Evolutionary conservation across 306 rosid genomes (phyloP).

Genomic region (Vigna nakashimae): DNA sequence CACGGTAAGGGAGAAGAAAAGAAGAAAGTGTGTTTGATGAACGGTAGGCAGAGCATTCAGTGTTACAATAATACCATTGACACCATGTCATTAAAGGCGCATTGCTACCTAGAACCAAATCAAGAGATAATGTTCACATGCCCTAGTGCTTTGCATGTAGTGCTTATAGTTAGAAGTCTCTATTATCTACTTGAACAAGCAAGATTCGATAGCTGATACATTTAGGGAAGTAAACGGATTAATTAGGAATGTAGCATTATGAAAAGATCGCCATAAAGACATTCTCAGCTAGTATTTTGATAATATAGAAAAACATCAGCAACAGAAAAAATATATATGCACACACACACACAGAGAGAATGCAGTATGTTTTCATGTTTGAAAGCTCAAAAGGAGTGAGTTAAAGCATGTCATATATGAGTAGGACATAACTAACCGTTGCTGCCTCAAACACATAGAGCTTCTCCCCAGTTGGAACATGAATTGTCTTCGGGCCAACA

Average conservation of each 20-base stretch:
- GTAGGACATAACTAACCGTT: conserved; percentile 58
- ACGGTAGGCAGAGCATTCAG: background rate
- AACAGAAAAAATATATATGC: conserved; percentile 3
- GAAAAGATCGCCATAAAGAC: background rate
- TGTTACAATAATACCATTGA: background rate
- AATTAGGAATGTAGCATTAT: background rate
- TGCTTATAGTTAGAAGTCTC: background rate
- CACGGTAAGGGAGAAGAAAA: background rate
- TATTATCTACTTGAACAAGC: conserved; percentile 21
- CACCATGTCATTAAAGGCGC: background rate
- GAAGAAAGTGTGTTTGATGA: background rate
- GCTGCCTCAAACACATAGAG: conserved; percentile 86
- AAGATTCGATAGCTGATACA: background rate
- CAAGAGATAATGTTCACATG: background rate
- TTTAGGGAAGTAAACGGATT: background rate
- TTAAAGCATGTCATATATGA: conserved; percentile 5
- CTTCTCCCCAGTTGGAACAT: conserved; percentile 85
- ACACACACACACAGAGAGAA: background rate
- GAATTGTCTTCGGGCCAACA: conserved; percentile 88
- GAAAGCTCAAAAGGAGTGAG: background rate
- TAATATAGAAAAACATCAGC: conserved; percentile 19
- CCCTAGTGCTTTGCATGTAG: background rate
- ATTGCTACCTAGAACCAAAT: background rate
- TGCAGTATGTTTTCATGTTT: conserved; percentile 3
- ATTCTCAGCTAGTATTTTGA: conserved; percentile 6